These are phyloP conservation scores for Solanum corneliomulleri DNA, from an alignment of 257 asterid genomes.

Conservation along the genomic window DNA sequence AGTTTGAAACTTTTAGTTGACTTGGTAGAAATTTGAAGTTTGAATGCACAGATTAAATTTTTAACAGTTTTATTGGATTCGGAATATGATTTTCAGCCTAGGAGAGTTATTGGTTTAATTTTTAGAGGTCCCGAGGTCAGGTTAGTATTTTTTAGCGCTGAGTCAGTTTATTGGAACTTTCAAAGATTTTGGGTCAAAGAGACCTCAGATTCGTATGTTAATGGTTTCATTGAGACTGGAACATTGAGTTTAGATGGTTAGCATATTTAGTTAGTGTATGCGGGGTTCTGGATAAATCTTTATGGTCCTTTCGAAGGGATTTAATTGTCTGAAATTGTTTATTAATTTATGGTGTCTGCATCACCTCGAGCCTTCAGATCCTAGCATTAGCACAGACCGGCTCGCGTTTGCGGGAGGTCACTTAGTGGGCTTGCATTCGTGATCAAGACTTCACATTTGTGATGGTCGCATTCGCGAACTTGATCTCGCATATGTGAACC, in stretches of 20 bases:
- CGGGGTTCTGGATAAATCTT: neutral
- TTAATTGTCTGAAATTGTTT: no score
- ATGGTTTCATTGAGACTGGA: neutral
- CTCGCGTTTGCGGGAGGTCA: neutral
- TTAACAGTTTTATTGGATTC: no score
- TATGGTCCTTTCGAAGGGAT: neutral
- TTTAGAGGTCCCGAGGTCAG: neutral
- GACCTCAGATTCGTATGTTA: neutral
- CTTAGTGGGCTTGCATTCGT: neutral
- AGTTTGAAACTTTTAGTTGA: neutral
- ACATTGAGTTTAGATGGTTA: neutral
- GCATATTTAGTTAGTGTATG: neutral
- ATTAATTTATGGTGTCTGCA: neutral
- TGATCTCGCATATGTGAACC: neutral
- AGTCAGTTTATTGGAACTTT: neutral
- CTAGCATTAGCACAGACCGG: neutral
- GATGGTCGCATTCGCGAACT: no score
- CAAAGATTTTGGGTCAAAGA: neutral
- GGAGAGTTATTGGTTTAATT: neutral
- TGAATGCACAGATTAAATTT: no score
- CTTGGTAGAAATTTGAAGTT: neutral
- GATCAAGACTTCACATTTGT: neutral
- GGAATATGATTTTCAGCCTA: neutral
- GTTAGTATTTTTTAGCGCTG: neutral
- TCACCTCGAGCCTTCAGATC: neutral